These are phyloP conservation scores for Mallotus repandus DNA, from an alignment of 441 rosid genomes.

Conservation along the genomic window DNA sequence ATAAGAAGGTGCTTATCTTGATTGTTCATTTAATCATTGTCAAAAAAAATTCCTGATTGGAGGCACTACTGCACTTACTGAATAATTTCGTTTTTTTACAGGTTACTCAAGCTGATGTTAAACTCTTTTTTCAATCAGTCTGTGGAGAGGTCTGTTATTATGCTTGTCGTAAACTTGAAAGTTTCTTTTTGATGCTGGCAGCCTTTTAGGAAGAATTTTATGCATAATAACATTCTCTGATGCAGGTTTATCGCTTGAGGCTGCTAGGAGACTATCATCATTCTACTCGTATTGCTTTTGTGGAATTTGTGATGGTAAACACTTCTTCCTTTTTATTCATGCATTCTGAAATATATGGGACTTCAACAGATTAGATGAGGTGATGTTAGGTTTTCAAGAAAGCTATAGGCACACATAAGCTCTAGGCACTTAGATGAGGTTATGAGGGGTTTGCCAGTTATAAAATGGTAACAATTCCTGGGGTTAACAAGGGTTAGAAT, in stretches of 20 bases:
- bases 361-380: not conserved
- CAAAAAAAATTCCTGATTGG: not conserved
- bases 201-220: conserved; percentile 7
- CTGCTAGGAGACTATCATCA: conserved; percentile 49
- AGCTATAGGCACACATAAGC: not conserved
- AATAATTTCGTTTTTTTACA: conserved; percentile 27
- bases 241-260: conserved; percentile 71
- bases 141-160: conserved; percentile 75
- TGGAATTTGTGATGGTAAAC: conserved; percentile 51
- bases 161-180: conserved; percentile 11
- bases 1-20: conserved; percentile 57
- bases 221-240: conserved; percentile 8
- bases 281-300: conserved; percentile 52
- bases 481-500: not conserved
- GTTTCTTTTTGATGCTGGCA: conserved; percentile 1
- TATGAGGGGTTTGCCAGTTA: not conserved
- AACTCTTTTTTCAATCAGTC: conserved; percentile 69
- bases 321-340: conserved; percentile 13
- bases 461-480: conserved; percentile 1
- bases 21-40: conserved; percentile 2
- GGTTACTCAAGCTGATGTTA: conserved; percentile 79
- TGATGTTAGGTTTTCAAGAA: not conserved
- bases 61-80: not conserved
- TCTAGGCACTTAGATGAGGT: no score
- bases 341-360: not conserved